Evolutionary conservation across 108 stramenopile genomes (phyloP).

Genomic region (Nitzschia sp.): DNA sequence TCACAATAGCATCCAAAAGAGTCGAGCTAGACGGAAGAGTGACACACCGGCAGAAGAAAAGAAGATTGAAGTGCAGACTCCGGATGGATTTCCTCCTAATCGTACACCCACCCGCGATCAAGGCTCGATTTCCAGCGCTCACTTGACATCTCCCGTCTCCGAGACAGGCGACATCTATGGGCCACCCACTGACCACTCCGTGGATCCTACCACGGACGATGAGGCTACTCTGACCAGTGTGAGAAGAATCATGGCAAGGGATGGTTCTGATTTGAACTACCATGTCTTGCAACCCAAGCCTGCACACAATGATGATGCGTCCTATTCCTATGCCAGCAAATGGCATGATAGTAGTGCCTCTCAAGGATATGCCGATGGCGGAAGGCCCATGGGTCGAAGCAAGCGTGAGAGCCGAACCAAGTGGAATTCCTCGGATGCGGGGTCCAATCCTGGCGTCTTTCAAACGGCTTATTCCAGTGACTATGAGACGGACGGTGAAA

Average conservation of each 20-base stretch:
- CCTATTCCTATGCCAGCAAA: not conserved
- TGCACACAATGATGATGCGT: conserved; percentile 1
- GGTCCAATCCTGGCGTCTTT: conserved; percentile 18
- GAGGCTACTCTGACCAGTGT: conserved; percentile 51
- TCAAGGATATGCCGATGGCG: not conserved
- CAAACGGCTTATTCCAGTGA: conserved; percentile 34
- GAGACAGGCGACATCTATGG: conserved; percentile 8
- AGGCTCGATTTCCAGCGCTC: not conserved
- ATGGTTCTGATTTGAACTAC: conserved; percentile 3
- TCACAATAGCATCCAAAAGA: conserved; percentile 8
- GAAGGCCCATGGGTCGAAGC: not conserved
- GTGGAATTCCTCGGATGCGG: conserved; percentile 18
- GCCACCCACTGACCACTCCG: conserved; percentile 17
- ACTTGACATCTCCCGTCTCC: not conserved
- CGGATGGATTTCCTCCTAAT: conserved; percentile 1
- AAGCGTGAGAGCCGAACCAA: not conserved
- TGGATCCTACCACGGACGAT: conserved; percentile 30
- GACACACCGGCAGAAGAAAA: not conserved
- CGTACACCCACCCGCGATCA: not conserved
- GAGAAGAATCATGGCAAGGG: conserved; percentile 37
- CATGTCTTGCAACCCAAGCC: not conserved
- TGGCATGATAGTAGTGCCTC: not conserved
- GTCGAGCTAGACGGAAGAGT: not conserved
- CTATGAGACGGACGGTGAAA: conserved; percentile 36
- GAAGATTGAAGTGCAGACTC: not conserved